Conservation (phyloP, 2,329 filamentous ascomycete genomes). For the Nothopassalora personata region DNA sequence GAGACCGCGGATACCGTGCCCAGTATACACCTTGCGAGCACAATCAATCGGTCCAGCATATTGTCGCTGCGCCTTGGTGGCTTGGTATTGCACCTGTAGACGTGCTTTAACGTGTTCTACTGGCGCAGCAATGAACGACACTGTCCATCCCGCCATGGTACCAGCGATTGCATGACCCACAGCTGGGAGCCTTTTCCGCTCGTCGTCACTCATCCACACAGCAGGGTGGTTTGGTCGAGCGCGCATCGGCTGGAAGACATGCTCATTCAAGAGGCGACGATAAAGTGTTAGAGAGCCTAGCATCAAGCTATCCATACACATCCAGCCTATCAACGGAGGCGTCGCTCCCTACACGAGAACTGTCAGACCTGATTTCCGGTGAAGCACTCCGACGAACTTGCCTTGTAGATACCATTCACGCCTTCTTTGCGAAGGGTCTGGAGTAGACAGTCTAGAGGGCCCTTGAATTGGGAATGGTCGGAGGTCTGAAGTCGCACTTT, state of each 20-base stretch:
- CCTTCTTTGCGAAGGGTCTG: slow-evolving; percentile 86
- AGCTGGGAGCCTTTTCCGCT: slow-evolving; percentile 56
- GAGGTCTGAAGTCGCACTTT: slow-evolving; percentile 95
- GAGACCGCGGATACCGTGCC: slow-evolving; percentile 71
- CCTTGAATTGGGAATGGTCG: slow-evolving; percentile 68
- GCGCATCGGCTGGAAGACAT: slow-evolving; percentile 61
- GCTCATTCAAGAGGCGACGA: slow-evolving; percentile 73
- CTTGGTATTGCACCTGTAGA: slow-evolving; percentile 88
- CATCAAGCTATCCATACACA: slow-evolving; percentile 96
- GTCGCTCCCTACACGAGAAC: slow-evolving; percentile 40
- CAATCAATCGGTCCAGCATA: slow-evolving; percentile 89
- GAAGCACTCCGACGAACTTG: slow-evolving; percentile 40
- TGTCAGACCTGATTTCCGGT: neutral
- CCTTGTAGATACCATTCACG: slow-evolving; percentile 81
- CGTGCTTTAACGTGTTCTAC: slow-evolving; percentile 94
- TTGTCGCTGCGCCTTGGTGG: slow-evolving; percentile 66
- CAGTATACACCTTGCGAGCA: slow-evolving; percentile 56
- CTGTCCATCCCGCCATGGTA: slow-evolving; percentile 78
- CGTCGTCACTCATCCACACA: slow-evolving; percentile 28
- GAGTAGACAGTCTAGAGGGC: slow-evolving; percentile 77
- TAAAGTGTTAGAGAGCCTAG: slow-evolving; percentile 88
- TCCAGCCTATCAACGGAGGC: slow-evolving; percentile 91
- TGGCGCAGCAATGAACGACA: slow-evolving; percentile 86
- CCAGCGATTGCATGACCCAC: slow-evolving; percentile 85
- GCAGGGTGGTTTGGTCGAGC: slow-evolving; percentile 17